These are phyloP conservation scores for Ceratocystis eucalypticola DNA, from an alignment of 2,329 filamentous ascomycete species.

Conservation along the genomic window DNA sequence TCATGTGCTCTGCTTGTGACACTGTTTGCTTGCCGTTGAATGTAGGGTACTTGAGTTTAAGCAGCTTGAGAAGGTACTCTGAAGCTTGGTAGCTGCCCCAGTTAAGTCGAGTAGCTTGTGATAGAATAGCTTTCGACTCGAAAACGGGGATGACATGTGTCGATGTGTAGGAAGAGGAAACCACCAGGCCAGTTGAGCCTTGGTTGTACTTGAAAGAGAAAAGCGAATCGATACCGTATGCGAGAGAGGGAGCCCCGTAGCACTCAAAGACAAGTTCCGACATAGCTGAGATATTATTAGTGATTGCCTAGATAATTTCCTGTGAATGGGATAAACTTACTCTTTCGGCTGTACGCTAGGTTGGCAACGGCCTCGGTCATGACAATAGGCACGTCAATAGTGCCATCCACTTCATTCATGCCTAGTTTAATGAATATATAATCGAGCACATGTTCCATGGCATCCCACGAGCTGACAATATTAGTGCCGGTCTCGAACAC, in stretches of 20 bases:
- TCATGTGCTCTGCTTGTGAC: slow-evolving; percentile 74
- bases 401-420: slow-evolving; percentile 59
- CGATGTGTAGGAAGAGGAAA: slow-evolving; percentile 84
- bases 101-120: slow-evolving; percentile 76
- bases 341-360: slow-evolving; percentile 73
- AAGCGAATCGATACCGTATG: slow-evolving; percentile 89
- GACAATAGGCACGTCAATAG: slow-evolving; percentile 73
- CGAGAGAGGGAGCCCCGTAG: slow-evolving; percentile 77
- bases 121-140: slow-evolving; percentile 69
- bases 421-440: slow-evolving; percentile 92
- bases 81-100: slow-evolving; percentile 87
- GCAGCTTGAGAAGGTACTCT: slow-evolving; percentile 81
- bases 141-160: slow-evolving; percentile 93
- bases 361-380: slow-evolving; percentile 96
- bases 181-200: slow-evolving; percentile 72
- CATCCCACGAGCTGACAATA: slow-evolving; percentile 94
- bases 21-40: slow-evolving; percentile 77
- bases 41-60: slow-evolving; percentile 80
- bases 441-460: slow-evolving; percentile 86
- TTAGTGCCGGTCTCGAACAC: slow-evolving; percentile 84
- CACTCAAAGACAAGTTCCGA: slow-evolving; percentile 95
- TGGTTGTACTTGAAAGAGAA: slow-evolving; percentile 93
- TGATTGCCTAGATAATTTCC: not conserved
- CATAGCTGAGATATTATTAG: slow-evolving; percentile 51
- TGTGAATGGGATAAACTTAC: slow-evolving; percentile 36